Evolutionary conservation across 441 rosid species (phyloP).

Genomic region (Euphorbia corollata): DNA sequence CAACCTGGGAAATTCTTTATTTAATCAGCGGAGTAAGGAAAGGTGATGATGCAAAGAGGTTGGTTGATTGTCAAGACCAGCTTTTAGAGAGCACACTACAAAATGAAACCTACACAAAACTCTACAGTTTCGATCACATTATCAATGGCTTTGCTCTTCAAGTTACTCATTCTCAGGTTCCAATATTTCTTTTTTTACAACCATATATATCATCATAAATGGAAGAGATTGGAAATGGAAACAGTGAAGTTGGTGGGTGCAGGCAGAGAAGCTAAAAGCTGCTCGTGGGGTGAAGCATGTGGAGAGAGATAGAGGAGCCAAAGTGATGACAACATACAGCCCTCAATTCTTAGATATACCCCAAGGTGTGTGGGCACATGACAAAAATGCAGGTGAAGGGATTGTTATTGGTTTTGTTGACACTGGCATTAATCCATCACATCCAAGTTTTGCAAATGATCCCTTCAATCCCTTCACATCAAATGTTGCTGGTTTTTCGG

Average conservation of each 20-base stretch:
- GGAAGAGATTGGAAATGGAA: background rate
- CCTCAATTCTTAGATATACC: constrained; percentile 67
- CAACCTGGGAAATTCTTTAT: background rate
- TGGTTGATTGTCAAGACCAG: constrained; percentile 52
- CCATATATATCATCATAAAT: background rate
- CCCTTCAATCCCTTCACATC: constrained; percentile 30
- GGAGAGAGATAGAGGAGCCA: constrained; percentile 83
- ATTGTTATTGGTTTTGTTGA: constrained; percentile 75
- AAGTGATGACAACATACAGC: constrained; percentile 76
- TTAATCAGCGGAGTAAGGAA: constrained; percentile 32
- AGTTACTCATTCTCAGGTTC: constrained; percentile 36
- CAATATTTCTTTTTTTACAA: background rate
- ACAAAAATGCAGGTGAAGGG: constrained; percentile 57
- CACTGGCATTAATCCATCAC: constrained; percentile 66
- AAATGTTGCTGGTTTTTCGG: constrained; percentile 51
- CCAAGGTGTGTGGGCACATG: constrained; percentile 45
- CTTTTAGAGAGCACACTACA: constrained; percentile 49
- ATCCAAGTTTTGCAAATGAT: constrained; percentile 64
- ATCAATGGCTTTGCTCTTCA: constrained; percentile 56
- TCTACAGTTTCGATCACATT: constrained; percentile 76
- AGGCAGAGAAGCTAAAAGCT: constrained; percentile 57
- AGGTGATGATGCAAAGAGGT: constrained; percentile 37
- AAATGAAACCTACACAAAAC: constrained; percentile 60
- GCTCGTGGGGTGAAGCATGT: constrained; percentile 50
- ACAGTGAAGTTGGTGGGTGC: background rate